phyloP scores from a whole-genome alignment of 805 yeast species.

The Lipomyces orientalis region DNA sequence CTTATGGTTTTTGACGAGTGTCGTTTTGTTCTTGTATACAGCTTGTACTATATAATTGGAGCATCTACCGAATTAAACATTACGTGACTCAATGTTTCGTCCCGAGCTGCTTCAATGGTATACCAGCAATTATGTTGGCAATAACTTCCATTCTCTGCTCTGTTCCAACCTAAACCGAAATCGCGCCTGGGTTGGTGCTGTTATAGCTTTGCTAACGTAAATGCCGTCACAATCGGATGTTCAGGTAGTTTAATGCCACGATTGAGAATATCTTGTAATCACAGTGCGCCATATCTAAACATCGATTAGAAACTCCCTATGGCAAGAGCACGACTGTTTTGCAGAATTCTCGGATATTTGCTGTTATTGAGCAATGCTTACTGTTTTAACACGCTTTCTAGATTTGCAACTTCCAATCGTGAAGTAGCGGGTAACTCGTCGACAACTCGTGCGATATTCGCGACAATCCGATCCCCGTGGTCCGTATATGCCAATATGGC shows the following conservation, averaged over 20 bases:
- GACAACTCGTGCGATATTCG: constrained; percentile 16
- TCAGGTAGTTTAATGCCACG: background rate
- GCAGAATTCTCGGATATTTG: background rate
- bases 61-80: background rate
- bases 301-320: background rate
- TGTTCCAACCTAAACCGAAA: background rate
- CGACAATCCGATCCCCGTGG: constrained; percentile 10
- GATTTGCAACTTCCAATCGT: background rate
- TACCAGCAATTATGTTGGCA: background rate
- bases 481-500: constrained; percentile 14
- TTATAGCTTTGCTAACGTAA: background rate
- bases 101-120: background rate
- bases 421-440: constrained; percentile 22
- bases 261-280: background rate
- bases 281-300: background rate
- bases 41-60: constrained; percentile 2
- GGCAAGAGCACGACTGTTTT: background rate
- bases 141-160: background rate
- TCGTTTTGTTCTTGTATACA: background rate
- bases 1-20: background rate
- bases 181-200: background rate
- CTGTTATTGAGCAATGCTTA: background rate
- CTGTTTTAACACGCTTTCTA: constrained; percentile 17
- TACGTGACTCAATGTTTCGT: background rate
- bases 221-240: background rate